Conservation (phyloP, 78 protist species). For the Protostelium mycophagum region DNA sequence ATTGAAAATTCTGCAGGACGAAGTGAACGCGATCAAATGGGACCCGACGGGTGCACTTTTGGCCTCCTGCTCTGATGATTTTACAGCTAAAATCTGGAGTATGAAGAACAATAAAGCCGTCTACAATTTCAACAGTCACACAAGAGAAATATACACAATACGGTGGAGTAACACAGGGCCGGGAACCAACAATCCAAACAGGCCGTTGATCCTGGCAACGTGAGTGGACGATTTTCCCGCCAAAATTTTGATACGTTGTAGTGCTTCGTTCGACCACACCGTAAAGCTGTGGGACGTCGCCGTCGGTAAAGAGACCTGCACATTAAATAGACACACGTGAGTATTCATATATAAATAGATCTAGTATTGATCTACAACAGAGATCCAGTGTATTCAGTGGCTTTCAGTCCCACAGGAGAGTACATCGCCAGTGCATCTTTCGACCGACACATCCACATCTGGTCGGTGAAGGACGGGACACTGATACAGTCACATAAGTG, state of each 20-base stretch:
- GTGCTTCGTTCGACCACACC: slow-evolving; percentile 75
- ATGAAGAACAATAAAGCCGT: slow-evolving; percentile 27
- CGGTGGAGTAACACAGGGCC: slow-evolving; percentile 73
- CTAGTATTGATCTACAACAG: not conserved
- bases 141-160: slow-evolving; percentile 82
- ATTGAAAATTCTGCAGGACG: slow-evolving; percentile 52
- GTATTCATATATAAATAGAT: not conserved
- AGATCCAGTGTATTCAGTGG: slow-evolving; percentile 81
- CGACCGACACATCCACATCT: slow-evolving; percentile 62
- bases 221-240: not conserved
- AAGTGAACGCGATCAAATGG: slow-evolving; percentile 89
- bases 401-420: slow-evolving; percentile 78
- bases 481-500: slow-evolving; percentile 55
- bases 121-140: slow-evolving; percentile 52
- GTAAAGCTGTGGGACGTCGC: slow-evolving; percentile 74
- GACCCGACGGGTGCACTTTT: slow-evolving; percentile 83
- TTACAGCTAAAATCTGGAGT: slow-evolving; percentile 81
- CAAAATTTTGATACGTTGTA: not conserved
- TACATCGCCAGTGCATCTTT: slow-evolving; percentile 81
- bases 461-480: slow-evolving; percentile 74
- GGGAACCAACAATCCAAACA: slow-evolving; percentile 38
- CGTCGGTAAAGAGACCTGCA: slow-evolving; percentile 47
- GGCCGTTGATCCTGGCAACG: slow-evolving; percentile 42
- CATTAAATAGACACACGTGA: slow-evolving; percentile 35
- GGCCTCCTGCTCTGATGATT: slow-evolving; percentile 94